Percentiles rank a stretch among this genome's conserved stretches.
phyloP scores from a whole-genome alignment of 2,329 filamentous ascomycete species.

The Penicillium polonicum region DNA sequence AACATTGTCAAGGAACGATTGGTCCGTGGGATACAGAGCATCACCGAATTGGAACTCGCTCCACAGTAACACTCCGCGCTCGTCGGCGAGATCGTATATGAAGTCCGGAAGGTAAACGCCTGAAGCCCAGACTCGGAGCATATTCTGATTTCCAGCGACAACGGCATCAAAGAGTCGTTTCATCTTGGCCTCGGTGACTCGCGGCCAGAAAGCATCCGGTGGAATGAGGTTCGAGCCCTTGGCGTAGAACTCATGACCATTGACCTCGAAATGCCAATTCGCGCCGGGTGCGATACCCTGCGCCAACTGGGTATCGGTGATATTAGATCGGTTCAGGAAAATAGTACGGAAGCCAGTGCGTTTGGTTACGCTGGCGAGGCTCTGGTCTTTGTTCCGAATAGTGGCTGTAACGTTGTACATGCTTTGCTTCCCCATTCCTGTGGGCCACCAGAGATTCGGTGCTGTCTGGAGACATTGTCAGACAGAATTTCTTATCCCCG shows the following conservation, averaged over 20 bases:
- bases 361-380: slow-evolving; percentile 51
- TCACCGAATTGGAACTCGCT: slow-evolving; percentile 64
- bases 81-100: slow-evolving; percentile 63
- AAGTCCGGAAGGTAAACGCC: slow-evolving; percentile 62
- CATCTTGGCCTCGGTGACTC: slow-evolving; percentile 56
- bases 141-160: slow-evolving; percentile 61
- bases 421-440: slow-evolving; percentile 55
- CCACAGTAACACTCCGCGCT: slow-evolving; percentile 61
- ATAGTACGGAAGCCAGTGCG: slow-evolving; percentile 63
- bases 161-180: slow-evolving; percentile 55
- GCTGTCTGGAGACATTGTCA: too few relatives aligned
- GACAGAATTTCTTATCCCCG: too few relatives aligned
- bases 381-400: slow-evolving; percentile 40
- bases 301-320: slow-evolving; percentile 54
- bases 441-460: slow-evolving; percentile 60
- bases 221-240: slow-evolving; percentile 65
- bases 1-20: slow-evolving; percentile 56
- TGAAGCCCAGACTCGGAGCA: slow-evolving; percentile 63
- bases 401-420: slow-evolving; percentile 58
- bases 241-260: slow-evolving; percentile 63
- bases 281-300: slow-evolving; percentile 57
- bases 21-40: slow-evolving; percentile 57
- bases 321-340: slow-evolving; percentile 56
- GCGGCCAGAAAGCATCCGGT: slow-evolving; percentile 62
- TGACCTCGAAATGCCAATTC: slow-evolving; percentile 66